Evolutionary conservation across 129 eudicot species (phyloP), one percentile per base, ranked within the genome.

Genomic region (Pseudognaphalium luteoalbum): DNA sequence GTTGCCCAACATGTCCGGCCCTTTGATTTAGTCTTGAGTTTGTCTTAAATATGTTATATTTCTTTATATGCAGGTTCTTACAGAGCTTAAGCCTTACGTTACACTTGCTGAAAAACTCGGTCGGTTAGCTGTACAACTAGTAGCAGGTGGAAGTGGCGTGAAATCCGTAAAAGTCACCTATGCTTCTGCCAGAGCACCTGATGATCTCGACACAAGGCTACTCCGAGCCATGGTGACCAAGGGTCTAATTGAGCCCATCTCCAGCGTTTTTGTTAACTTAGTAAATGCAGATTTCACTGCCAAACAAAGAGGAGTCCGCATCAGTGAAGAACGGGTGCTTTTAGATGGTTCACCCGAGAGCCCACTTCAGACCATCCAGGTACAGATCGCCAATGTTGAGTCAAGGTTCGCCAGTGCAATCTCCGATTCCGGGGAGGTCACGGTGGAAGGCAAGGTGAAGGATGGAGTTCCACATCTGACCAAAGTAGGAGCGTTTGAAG

Each of bases 221-320:
- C 98, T 94, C 15, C 98, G 98, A 4, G 98, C 98, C 81, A 94
- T 94, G 98, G 93, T 94, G 44, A 94, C 90, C 33, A 94, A 94
- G 80, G 98, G 98, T 71, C 82, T 94, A 16, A 94, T 94, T 6
- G 98, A 94, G 79, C 97, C 98, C 34, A 87, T 94, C 75, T 94
- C 98, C 3, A 86, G 86, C 19, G 89, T 87, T 14, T 91, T 87
- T 50, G 91, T 94, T n/a, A 94, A 94, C 85, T 66, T 94, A 70
- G 98, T 94, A 4, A 94, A 94, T 37, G 98, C 97, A 8, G 97
- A 94, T 73, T 91, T 91, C 85, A 87, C 98, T 4, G 98, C 98
- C 44, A 94, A 94, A 82, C 98, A 91, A 60, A 83, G 98, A 34
- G 98, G 98, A 0, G 83, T 94, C 12, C 88, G 96, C n/a, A 84